phyloP scores from a whole-genome alignment of 768 basidiomycete species.

The Auricularia sp. region DNA sequence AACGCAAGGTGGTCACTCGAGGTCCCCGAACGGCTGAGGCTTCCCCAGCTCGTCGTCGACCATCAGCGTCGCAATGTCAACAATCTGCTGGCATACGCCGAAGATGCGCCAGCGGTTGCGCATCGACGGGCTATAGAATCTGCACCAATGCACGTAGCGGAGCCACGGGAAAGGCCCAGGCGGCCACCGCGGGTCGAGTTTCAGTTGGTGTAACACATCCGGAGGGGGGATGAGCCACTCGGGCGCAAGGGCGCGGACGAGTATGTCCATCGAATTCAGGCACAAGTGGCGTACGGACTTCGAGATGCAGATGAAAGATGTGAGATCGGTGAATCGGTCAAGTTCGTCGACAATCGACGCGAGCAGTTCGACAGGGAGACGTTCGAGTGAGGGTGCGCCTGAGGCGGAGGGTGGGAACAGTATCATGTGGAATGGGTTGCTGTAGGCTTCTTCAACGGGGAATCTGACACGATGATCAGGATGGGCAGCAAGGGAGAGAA shows the following conservation, averaged over 20 bases:
- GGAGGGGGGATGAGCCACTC: background rate
- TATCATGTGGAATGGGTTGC: too few relatives aligned
- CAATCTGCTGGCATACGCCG: background rate
- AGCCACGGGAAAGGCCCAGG: background rate
- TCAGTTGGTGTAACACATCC: background rate
- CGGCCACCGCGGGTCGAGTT: background rate
- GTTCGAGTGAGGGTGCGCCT: background rate
- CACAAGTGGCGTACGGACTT: background rate
- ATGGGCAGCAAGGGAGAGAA: background rate
- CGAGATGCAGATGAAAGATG: background rate
- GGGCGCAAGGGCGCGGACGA: background rate
- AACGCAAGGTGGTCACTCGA: too few relatives aligned
- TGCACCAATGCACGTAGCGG: background rate
- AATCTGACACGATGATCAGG: too few relatives aligned
- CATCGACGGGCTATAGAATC: background rate
- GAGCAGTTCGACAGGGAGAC: background rate
- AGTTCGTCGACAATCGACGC: background rate
- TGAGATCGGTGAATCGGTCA: background rate
- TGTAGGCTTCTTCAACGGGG: background rate
- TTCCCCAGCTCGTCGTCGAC: background rate
- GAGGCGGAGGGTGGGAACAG: too few relatives aligned
- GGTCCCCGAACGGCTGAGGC: background rate
- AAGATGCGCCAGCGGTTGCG: background rate
- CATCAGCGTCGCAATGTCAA: background rate
- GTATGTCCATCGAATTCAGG: background rate